Base-by-base conservation (phyloP, 2,329 filamentous ascomycete species). In the Paecilomyces variotii region DNA sequence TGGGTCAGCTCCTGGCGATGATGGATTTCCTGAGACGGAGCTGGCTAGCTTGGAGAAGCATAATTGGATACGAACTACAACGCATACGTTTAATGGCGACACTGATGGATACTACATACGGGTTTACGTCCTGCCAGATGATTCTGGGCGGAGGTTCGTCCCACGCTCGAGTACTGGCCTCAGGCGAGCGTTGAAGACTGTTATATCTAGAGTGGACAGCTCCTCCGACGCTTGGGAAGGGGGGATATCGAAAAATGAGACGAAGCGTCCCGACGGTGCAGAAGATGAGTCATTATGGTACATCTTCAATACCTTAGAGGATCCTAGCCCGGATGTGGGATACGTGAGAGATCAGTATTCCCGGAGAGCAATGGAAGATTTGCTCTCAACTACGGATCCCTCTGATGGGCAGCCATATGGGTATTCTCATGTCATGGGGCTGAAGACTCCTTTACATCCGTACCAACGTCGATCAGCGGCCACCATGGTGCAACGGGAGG, bases 391-490 rank as follows among this genome's bases (percentile, higher is more conserved):
- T 30, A 56, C 58, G 14, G 52, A 60, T 2, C 61, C 63, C 32
- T 55, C 58, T 34, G 53, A 53, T 14, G 55, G 53, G 7, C 60
- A 60, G 24, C 27, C 34, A n/a, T 56, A 63, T 14, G 62, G 64
- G 25, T 62, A 59, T 51, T 61, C 61, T 35, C 60, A 67, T 32
- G 65, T 76, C 4, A 53, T 65, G 55, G 73, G 76, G 32, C 68
- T 80, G 27, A 74, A 76, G 59, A 89, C 90, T 0, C 75, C 75
- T 0, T 77, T 97, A 0, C 89, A 94, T 68, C 80, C 83, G 0
- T 95, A 96, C 65, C 93, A 97, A 70, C 82, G 87, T 55, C 83
- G 87, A 52, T 93, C 91, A 0, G 87, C 88, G 0, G 90, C 89
- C 3, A 71, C 87, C 28, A 97, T 97, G 91, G 75, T 96, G 19